These are phyloP conservation scores for Metschnikowia rubicola DNA, from an alignment of 805 yeast species.

Conservation along the genomic window DNA sequence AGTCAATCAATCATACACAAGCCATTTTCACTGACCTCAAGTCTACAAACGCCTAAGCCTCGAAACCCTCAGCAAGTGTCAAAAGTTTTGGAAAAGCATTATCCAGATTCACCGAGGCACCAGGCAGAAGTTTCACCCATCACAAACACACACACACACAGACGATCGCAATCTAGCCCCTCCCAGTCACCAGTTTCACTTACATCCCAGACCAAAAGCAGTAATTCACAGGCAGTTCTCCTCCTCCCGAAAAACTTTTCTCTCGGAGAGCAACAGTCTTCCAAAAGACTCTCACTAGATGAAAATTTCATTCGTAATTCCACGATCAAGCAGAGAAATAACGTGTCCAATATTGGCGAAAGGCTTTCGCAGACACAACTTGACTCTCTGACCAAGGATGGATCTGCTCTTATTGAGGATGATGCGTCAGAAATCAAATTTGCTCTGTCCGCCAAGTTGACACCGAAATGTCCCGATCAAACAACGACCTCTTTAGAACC, in stretches of 20 bases:
- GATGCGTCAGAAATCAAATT: too few relatives aligned
- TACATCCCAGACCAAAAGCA: slow-evolving; percentile 8
- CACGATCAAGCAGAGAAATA: too few relatives aligned
- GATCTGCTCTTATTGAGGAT: too few relatives aligned
- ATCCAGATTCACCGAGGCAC: slow-evolving; percentile 11
- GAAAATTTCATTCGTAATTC: not conserved
- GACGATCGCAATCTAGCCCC: slow-evolving; percentile 36
- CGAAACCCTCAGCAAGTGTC: slow-evolving; percentile 21
- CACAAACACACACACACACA: slow-evolving; percentile 4
- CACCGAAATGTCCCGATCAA: too few relatives aligned
- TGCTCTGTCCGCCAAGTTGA: too few relatives aligned
- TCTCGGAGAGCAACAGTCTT: slow-evolving; percentile 21
- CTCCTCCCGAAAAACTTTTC: slow-evolving; percentile 49
- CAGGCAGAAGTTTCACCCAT: slow-evolving; percentile 3
- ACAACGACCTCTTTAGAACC: too few relatives aligned
- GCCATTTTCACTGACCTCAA: not conserved
- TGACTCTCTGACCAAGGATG: too few relatives aligned
- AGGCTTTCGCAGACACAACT: too few relatives aligned
- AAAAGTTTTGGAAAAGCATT: slow-evolving; percentile 7
- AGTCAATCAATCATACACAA: not conserved
- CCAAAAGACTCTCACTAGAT: slow-evolving; percentile 24
- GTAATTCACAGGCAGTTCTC: slow-evolving; percentile 44
- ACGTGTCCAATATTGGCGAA: too few relatives aligned
- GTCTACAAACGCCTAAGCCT: slow-evolving; percentile 35
- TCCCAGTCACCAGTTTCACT: slow-evolving; percentile 21